These are phyloP conservation scores for Arxiozyma heterogenica DNA, from an alignment of 1,139 yeast genomes.

Conservation along the genomic window DNA sequence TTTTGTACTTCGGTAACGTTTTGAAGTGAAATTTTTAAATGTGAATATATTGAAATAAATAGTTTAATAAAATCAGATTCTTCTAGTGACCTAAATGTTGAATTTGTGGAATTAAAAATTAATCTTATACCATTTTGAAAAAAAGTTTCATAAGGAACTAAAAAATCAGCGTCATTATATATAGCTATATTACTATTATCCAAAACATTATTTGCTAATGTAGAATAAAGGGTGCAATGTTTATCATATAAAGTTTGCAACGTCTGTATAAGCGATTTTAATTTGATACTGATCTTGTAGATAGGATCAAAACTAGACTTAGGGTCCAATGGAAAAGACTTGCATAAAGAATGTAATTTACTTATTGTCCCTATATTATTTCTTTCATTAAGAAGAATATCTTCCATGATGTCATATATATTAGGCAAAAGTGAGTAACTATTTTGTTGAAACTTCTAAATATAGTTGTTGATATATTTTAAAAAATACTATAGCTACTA, in stretches of 20 bases:
- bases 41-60: not conserved
- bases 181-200: not conserved
- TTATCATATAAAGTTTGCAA: constrained; percentile 1
- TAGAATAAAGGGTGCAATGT: not conserved
- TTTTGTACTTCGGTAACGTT: constrained; percentile 12
- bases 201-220: not conserved
- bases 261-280: not conserved
- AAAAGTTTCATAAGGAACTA: constrained; percentile 1
- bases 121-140: constrained; percentile 5
- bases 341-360: constrained; percentile 1
- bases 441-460: not conserved
- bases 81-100: constrained; percentile 1
- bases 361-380: not conserved
- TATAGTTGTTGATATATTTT: no score
- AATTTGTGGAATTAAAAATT: constrained; percentile 1
- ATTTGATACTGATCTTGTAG: not conserved
- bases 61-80: not conserved
- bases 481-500: not conserved
- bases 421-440: not conserved
- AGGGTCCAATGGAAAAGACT: constrained; percentile 1
- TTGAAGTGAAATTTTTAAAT: not conserved
- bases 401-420: not conserved
- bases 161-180: not conserved
- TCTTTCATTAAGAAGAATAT: not conserved
- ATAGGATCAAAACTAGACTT: constrained; percentile 7